A percentile compares a stretch with the other conserved stretches of the same genome.
Evolutionary conservation across 108 stramenopile species (phyloP).

Genomic region (Skeletonema costatum): DNA sequence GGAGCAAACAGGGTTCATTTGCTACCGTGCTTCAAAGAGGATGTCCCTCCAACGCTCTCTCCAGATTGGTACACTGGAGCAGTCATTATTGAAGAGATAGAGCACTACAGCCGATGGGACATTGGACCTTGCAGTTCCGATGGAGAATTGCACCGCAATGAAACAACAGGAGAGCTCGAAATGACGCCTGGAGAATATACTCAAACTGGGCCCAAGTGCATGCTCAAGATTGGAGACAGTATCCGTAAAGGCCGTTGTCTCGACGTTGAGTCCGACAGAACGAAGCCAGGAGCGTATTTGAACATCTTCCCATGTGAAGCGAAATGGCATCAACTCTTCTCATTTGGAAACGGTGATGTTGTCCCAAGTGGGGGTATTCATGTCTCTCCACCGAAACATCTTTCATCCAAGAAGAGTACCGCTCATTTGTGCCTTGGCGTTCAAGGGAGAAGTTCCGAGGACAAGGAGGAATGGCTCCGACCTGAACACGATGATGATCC

Average conservation of each 20-base stretch:
- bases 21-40: slow-evolving; percentile 82
- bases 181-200: slow-evolving; percentile 68
- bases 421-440: slow-evolving; percentile 77
- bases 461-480: slow-evolving; percentile 69
- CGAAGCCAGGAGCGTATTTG: slow-evolving; percentile 68
- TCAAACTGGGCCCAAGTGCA: slow-evolving; percentile 77
- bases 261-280: slow-evolving; percentile 67
- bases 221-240: slow-evolving; percentile 75
- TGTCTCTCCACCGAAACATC: slow-evolving; percentile 65
- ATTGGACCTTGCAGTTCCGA: slow-evolving; percentile 86
- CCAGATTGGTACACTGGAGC: slow-evolving; percentile 82
- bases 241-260: slow-evolving; percentile 77
- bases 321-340: slow-evolving; percentile 86
- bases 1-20: slow-evolving; percentile 53
- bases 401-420: slow-evolving; percentile 48
- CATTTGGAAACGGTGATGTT: slow-evolving; percentile 79
- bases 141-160: slow-evolving; percentile 67
- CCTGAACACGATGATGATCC: slow-evolving; percentile 38
- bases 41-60: slow-evolving; percentile 65
- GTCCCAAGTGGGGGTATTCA: slow-evolving; percentile 69
- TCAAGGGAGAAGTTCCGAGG: slow-evolving; percentile 59
- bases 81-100: slow-evolving; percentile 80
- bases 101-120: slow-evolving; percentile 79
- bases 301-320: slow-evolving; percentile 81
- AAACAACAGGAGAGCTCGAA: slow-evolving; percentile 57